Evolutionary conservation across 805 yeast species (phyloP).

Genomic region (Debaryomyces tyrocola): DNA sequence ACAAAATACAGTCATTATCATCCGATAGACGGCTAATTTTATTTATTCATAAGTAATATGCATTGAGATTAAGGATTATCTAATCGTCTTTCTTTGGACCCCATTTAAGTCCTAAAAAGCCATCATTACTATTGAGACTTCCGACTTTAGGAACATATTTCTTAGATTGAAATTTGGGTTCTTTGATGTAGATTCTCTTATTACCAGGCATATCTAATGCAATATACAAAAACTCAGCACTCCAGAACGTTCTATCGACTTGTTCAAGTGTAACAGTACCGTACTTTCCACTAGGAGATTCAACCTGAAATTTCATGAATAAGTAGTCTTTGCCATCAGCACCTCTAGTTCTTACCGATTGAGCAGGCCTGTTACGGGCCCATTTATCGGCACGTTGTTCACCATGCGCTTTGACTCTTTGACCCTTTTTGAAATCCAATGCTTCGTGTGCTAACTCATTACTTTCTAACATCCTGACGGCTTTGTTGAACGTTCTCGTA

Average conservation of each 20-base stretch:
- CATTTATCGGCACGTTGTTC: constrained; percentile 70
- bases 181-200: constrained; percentile 65
- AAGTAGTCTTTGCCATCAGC: constrained; percentile 78
- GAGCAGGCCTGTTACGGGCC: constrained; percentile 86
- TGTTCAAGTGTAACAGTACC: constrained; percentile 84
- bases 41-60: too few species aligned
- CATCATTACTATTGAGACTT: constrained; percentile 36
- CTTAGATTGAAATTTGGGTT: constrained; percentile 52
- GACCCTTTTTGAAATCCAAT: constrained; percentile 53
- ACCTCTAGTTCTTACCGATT: constrained; percentile 64
- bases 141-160: constrained; percentile 36
- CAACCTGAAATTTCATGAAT: constrained; percentile 84
- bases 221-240: constrained; percentile 69
- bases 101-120: constrained; percentile 84
- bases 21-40: too few species aligned
- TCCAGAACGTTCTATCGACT: constrained; percentile 61
- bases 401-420: constrained; percentile 80
- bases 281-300: constrained; percentile 57
- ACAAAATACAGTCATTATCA: too few species aligned
- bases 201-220: constrained; percentile 75
- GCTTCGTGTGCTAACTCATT: constrained; percentile 59
- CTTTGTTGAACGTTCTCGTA: constrained; percentile 85
- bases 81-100: constrained; percentile 63
- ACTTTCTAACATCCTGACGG: constrained; percentile 72
- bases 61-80: not conserved